Evolutionary conservation across 768 basidiomycete species (phyloP), one percentile per base, ranked within the genome.

Genomic region (Pholiota molesta): DNA sequence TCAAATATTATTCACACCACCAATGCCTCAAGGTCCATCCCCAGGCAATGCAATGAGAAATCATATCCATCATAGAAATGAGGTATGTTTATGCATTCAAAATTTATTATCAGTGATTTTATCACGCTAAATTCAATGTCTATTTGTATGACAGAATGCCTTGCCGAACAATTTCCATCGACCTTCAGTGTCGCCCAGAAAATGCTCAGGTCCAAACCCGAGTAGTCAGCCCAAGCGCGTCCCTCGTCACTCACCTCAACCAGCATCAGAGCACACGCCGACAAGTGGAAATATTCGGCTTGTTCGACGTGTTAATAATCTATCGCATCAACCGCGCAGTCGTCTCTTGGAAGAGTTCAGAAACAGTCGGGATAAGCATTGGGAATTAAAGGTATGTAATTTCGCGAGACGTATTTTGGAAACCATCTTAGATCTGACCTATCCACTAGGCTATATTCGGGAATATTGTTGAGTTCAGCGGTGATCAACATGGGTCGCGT

Each of bases 401-500:
- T 37, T 31, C 62, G 23, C 19, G 4, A 5, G 23, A 54, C 65
- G 17, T 53, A 10, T 35, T 37, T 37, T 37, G 9, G 35, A 37
- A 37, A 13, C 35, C 35, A 37, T 47, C 17, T 10, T 8, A 37
- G 17, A 37, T 54, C 55, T 56, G 9, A 52, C 21, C 37, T 28
- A 58, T 31, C 31, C 37, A 19, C 11, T 67, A 98, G 97, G 94
- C 97, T 68, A 89, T 99, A 64, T 81, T 83, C 49, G 93, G 93
- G 8, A 85, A 91, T 72, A 74, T 97, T 58, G 89, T 92, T 42
- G 97, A 98, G 74, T 99, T 99, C 73, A 90, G 92, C 61, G 86
- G 87, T 14, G 97, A 99, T 74, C 96, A 97, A 71, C 92, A 96
- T 65, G 97, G 95, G n/a, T 97, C 95, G n/a, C 87, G 97, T 9